Base-by-base conservation (phyloP, 305 asterid species). In the Lippia alba region DNA sequence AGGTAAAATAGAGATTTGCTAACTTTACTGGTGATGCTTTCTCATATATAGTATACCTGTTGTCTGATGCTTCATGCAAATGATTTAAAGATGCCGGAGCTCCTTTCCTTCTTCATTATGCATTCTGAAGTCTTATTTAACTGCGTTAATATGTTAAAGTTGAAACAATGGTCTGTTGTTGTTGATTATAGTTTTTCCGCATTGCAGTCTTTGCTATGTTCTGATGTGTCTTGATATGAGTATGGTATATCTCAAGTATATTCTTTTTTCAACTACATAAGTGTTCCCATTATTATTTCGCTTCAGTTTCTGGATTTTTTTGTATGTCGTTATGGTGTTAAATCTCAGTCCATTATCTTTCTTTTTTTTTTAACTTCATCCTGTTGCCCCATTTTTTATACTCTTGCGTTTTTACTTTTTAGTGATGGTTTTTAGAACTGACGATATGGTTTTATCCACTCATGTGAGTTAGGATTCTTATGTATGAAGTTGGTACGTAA, bases 31-130 rank as follows among this genome's bases (percentile, higher is more conserved):
- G 16, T 16, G 9, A 36, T 16, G 60, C 56, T 69, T 72, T 64
- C 61, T 60, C 51, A 56, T 34, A 54, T 34, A 36, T 51, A 45
- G 36, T 46, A 46, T 30, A 57, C 39, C 11, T 53, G 55, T 66
- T 56, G 65, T 59, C 54, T 54, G 69, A 30, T 39, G 20, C 70
- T 54, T 59, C 46, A 45, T 54, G 19, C 14, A 15, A 34, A 63
- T 36, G 18, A 49, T 50, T 32, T 20, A 33, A 56, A 11, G 45
- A 44, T 34, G 46, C 56, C 17, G 55, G 33, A 9, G 30, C 51
- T 50, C 40, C 56, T 54, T 59, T 1, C 30, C 30, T 24, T 24
- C 30, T 24, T 66, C 48, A 66, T 71, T 15, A 54, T 46, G 49
- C 53, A 59, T 12, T 36, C n/a, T 15, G 19, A 53, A 4, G 41